A percentile compares a stretch with the other conserved stretches of the same genome.
Evolutionary conservation across 2,329 filamentous ascomycete genomes (phyloP).

Genomic region (Coleophoma crateriformis): DNA sequence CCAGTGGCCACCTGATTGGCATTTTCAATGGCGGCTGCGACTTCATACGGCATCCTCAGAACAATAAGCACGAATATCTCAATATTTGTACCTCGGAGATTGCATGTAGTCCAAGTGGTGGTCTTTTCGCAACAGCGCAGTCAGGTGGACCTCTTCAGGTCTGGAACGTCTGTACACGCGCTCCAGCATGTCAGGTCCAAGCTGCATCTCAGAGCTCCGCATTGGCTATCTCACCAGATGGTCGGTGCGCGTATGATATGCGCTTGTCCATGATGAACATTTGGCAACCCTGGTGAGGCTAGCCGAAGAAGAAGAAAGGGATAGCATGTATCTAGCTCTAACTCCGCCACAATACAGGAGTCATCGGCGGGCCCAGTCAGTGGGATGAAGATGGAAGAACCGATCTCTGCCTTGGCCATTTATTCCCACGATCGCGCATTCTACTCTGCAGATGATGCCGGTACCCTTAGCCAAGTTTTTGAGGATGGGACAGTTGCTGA

Average conservation of each 20-base stretch:
- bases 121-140: not conserved
- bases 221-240: conserved; percentile 3
- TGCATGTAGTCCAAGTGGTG: conserved; percentile 3
- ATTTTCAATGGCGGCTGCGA: conserved; percentile 3
- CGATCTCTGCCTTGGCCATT: conserved; percentile 2
- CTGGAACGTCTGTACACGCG: conserved; percentile 8
- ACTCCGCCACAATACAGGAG: not conserved
- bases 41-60: conserved; percentile 6
- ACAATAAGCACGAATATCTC: conserved; percentile 1
- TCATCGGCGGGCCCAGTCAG: not conserved
- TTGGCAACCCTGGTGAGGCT: conserved; percentile 7
- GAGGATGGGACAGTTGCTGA: conserved; percentile 2
- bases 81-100: conserved; percentile 5
- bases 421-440: conserved; percentile 1
- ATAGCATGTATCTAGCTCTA: conserved; percentile 2
- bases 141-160: conserved; percentile 15
- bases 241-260: conserved; percentile 6
- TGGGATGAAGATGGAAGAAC: conserved; percentile 2
- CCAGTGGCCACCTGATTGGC: conserved; percentile 2
- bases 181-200: conserved; percentile 3
- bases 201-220: conserved; percentile 3
- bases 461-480: not conserved
- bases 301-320: conserved; percentile 2
- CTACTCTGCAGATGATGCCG: conserved; percentile 2
- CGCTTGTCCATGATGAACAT: conserved; percentile 6